Evolutionary conservation across 208 protist genomes (phyloP).

Genomic region (Leishmania major): DNA sequence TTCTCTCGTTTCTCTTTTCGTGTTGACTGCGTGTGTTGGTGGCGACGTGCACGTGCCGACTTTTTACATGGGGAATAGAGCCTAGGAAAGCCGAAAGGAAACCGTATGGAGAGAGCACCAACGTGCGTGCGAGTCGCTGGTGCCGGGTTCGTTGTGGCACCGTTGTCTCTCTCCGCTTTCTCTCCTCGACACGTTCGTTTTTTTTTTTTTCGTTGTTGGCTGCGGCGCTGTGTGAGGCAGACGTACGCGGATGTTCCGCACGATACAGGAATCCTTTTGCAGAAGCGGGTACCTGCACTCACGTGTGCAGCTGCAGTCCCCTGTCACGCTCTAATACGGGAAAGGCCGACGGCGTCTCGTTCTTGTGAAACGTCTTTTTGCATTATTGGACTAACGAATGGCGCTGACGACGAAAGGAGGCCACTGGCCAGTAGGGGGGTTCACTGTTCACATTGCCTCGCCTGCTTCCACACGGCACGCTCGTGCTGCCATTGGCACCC

Average conservation of each 20-base stretch:
- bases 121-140: neutral
- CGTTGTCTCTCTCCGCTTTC: neutral
- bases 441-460: neutral
- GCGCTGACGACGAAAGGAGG: neutral
- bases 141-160: neutral
- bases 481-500: neutral
- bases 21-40: neutral
- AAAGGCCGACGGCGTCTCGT: neutral
- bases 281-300: neutral
- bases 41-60: no score
- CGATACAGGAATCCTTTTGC: neutral
- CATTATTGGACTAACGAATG: neutral
- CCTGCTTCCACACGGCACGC: neutral
- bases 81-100: neutral
- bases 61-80: neutral
- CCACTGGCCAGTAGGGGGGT: neutral
- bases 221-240: neutral
- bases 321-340: neutral
- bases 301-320: neutral
- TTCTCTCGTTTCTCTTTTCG: neutral
- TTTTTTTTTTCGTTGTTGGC: no score
- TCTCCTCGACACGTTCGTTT: neutral
- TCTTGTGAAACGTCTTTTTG: neutral
- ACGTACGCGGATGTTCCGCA: neutral
- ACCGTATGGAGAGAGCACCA: neutral